Evolutionary conservation across 139 green algal species (phyloP), one percentile per base, ranked within the genome.

Genomic region (Asterochloris sp.): DNA sequence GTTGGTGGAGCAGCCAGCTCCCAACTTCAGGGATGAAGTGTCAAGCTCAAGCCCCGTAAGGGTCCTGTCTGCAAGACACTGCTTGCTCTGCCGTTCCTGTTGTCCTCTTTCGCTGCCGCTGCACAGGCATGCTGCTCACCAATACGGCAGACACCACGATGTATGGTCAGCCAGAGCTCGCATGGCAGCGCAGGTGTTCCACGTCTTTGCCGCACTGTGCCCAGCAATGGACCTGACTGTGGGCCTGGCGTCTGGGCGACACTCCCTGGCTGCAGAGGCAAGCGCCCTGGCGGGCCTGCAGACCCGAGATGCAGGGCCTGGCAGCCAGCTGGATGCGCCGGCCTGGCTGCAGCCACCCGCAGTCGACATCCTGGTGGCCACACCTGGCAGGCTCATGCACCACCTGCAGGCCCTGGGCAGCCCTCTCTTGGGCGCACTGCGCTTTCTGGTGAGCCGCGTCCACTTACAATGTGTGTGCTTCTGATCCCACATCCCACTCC

Each of bases 151-250:
- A 71, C 17, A 4, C 19, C 66, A 71, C 66, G 8, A 4, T 10
- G 66, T 6, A 6, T 24, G 17, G 10, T 10, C 66, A 71, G 17
- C 21, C 19, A 26, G 4, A 71, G 1, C 21, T 4, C 2, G 17
- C 66, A 26, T 71, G 66, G 17, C 66, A 71, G 66, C 21, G 38
- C 90, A 97, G 88, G 95, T 98, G 62, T 92, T 92, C 62, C 78
- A 78, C 0, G 89, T 94, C 21, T 84, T 98, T 15, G 69, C 62
- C 14, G 54, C 77, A 29, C 83, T 97, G 10, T 90, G 85, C 24
- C 74, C 89, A 0, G 83, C 86, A 11, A 78, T 93, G 54, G 89
- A 90, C 26, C 84, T 97, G 38, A 83, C 73, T 12, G 60, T 62
- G 21, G 71, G 27, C 26, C 19, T 81, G 76, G 19, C 69, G 14